These are phyloP conservation scores for Fusarium setosum DNA, from an alignment of 2,329 filamentous ascomycete species.

Conservation along the genomic window DNA sequence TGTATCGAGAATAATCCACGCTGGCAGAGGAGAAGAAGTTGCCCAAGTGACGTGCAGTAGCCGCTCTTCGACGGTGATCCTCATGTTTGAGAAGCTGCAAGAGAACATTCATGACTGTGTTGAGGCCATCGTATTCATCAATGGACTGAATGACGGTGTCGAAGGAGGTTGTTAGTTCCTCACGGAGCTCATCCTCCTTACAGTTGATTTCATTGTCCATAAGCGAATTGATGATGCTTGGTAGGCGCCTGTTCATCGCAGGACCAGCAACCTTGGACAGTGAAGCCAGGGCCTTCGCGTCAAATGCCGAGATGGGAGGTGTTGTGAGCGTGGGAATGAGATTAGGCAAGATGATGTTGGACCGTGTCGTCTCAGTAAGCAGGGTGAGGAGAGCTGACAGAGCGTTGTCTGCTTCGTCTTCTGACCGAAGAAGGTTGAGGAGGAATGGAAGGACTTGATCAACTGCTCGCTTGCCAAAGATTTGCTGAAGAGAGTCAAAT, in stretches of 20 bases:
- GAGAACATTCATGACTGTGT: conserved; percentile 95
- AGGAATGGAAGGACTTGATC: conserved; percentile 96
- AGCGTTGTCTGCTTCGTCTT: conserved; percentile 90
- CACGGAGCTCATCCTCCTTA: conserved; percentile 77
- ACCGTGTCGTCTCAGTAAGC: conserved; percentile 91
- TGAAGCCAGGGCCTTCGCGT: conserved; percentile 92
- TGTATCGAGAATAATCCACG: conserved; percentile 94
- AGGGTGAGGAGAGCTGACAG: conserved; percentile 92
- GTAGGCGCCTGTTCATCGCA: conserved; percentile 90
- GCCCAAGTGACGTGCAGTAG: conserved; percentile 81
- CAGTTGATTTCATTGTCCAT: conserved; percentile 90
- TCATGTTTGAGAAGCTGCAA: conserved; percentile 90
- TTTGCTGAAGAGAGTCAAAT: conserved; percentile 93
- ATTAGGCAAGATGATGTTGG: conserved; percentile 96
- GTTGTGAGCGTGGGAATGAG: conserved; percentile 93
- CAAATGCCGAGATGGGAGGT: conserved; percentile 92
- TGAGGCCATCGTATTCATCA: conserved; percentile 95
- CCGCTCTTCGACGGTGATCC: conserved; percentile 85
- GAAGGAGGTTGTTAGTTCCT: conserved; percentile 83
- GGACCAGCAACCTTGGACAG: conserved; percentile 90
- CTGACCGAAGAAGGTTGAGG: conserved; percentile 86
- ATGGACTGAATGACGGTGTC: conserved; percentile 92
- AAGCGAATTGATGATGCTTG: conserved; percentile 90
- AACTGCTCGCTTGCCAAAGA: conserved; percentile 92
- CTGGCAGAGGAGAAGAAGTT: conserved; percentile 86